A percentile compares a stretch with the other conserved stretches of the same genome.
Evolutionary conservation across 202 grass and related monocot species (phyloP).

Genomic region (Digitaria exilis): DNA sequence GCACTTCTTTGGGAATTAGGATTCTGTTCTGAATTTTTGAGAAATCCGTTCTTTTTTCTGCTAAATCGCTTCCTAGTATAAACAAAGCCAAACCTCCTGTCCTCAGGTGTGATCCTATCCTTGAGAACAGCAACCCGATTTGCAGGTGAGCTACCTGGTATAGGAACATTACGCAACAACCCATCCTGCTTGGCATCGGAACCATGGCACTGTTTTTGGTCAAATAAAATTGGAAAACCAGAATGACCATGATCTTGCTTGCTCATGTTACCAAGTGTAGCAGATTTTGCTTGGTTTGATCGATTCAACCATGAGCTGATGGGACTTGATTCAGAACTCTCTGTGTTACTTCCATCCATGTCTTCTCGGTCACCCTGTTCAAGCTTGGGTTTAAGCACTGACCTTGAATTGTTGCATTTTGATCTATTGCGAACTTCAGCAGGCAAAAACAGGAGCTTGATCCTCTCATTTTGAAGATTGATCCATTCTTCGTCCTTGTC

Average conservation of each 20-base stretch:
- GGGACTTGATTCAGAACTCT: conserved; percentile 60
- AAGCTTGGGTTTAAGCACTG: conserved; percentile 29
- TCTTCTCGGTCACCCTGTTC: conserved; percentile 47
- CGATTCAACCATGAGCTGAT: conserved; percentile 59
- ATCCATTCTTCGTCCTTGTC: conserved; percentile 98
- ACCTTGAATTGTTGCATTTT: conserved; percentile 46
- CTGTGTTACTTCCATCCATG: conserved; percentile 45
- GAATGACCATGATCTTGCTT: conserved; percentile 33
- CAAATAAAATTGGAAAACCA: conserved; percentile 15
- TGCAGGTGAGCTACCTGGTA: conserved; percentile 24
- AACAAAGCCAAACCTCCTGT: conserved; percentile 65
- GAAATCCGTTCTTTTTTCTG: conserved; percentile 55
- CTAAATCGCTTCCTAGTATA: conserved; percentile 80
- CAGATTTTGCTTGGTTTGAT: conserved; percentile 53
- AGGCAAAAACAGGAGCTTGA: conserved; percentile 90
- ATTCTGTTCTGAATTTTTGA: conserved; percentile 38
- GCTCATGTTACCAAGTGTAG: conserved; percentile 44
- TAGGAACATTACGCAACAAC: conserved; percentile 35
- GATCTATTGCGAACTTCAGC: conserved; percentile 63
- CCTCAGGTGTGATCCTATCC: conserved; percentile 33
- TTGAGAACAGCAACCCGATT: conserved; percentile 37
- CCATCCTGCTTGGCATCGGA: conserved; percentile 20
- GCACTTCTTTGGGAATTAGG: conserved; percentile 2
- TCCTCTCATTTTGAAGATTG: conserved; percentile 92
- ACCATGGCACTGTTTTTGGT: conserved; percentile 16